Evolutionary conservation across 225 moss, liverwort and hornwort genomes (phyloP).

Genomic region (Straminergon stramineum): DNA sequence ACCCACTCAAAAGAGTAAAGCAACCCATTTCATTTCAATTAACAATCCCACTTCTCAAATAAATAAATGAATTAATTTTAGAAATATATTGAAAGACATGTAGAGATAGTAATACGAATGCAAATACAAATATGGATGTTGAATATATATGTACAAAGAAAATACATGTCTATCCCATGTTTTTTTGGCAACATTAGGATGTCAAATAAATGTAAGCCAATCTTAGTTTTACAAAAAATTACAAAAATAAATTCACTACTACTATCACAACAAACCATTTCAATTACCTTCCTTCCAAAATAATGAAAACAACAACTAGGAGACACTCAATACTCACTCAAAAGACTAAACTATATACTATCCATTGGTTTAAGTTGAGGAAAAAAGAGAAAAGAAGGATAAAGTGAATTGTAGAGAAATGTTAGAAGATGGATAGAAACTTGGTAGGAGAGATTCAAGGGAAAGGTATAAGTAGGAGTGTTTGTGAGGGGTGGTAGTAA

Average conservation of each 20-base stretch:
- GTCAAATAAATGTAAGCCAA: not conserved
- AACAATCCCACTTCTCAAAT: fast-evolving
- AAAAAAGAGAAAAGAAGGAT: fast-evolving
- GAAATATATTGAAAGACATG: not conserved
- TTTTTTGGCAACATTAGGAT: not conserved
- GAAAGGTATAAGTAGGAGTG: not conserved
- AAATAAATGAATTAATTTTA: not conserved
- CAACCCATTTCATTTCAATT: not conserved
- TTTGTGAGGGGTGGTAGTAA: not conserved
- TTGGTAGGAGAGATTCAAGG: not conserved
- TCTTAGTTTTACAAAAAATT: fast-evolving
- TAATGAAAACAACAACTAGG: not conserved
- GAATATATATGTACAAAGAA: fast-evolving
- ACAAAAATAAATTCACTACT: not conserved
- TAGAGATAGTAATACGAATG: not conserved
- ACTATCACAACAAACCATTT: not conserved
- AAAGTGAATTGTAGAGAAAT: not conserved
- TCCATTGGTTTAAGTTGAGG: fast-evolving
- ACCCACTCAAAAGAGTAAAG: not conserved
- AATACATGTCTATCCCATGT: fast-evolving
- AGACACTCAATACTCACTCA: not conserved
- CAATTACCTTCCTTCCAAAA: not conserved
- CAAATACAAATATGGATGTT: not conserved
- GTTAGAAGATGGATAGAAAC: not conserved
- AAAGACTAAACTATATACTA: not conserved